phyloP scores from a whole-genome alignment of 2,329 filamentous ascomycete species.

The Colletotrichum sp. region DNA sequence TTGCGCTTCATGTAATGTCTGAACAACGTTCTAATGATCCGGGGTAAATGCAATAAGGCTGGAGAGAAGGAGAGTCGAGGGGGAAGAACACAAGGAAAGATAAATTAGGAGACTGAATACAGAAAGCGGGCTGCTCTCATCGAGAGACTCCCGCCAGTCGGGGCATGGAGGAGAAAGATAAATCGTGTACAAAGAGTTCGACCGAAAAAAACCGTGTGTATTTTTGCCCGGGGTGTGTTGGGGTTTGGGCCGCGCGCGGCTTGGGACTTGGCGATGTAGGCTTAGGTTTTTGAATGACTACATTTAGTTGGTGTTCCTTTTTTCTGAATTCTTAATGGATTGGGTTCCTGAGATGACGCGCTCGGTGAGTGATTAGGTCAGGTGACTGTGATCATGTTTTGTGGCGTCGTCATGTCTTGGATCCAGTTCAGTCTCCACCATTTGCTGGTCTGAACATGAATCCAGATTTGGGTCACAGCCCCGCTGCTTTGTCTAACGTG shows the following conservation, averaged over 20 bases:
- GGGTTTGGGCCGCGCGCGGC: constrained; percentile 14
- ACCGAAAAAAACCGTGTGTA: not conserved
- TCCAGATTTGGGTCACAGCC: no score
- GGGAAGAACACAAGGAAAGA: not conserved
- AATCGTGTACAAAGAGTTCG: constrained; percentile 15
- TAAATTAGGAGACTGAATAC: not conserved
- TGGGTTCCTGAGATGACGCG: not conserved
- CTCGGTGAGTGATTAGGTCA: no score
- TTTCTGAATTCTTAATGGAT: not conserved
- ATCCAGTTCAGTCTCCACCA: no score
- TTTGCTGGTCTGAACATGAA: no score
- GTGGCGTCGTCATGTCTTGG: no score
- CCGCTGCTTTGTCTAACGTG: no score
- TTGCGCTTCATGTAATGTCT: constrained; percentile 49
- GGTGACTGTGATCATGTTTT: no score
- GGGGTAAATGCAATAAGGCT: not conserved
- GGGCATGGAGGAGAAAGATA: not conserved
- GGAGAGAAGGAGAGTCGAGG: not conserved
- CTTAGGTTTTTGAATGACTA: constrained; percentile 16
- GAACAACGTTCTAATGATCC: not conserved
- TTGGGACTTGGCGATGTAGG: constrained; percentile 19
- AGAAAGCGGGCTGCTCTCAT: not conserved
- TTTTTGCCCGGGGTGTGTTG: constrained; percentile 12
- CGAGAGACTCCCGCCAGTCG: not conserved
- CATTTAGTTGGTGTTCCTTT: constrained; percentile 1